A percentile compares a stretch with the other conserved stretches of the same genome.
Evolutionary conservation across 192 early-diverging fungal genomes (phyloP).

Genomic region (Mortierella antarctica): DNA sequence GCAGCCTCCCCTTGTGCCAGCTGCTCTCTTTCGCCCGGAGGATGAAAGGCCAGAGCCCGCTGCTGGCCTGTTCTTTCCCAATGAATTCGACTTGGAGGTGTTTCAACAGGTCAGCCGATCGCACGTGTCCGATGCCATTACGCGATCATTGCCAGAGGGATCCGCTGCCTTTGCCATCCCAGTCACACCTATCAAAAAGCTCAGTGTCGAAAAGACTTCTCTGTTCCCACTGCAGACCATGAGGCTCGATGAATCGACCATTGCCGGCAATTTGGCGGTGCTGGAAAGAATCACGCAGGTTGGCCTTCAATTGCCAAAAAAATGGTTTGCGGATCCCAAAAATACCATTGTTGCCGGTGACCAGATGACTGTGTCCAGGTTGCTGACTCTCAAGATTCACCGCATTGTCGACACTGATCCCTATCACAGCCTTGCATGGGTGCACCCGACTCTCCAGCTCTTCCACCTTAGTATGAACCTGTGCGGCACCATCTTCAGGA

Average conservation of each 20-base stretch:
- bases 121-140: constrained; percentile 10
- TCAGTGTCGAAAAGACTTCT: constrained; percentile 1
- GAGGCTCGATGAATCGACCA: constrained; percentile 23
- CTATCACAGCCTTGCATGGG: constrained; percentile 26
- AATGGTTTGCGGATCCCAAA: constrained; percentile 13
- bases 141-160: constrained; percentile 7
- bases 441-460: constrained; percentile 18
- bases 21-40: constrained; percentile 20
- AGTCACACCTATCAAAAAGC: constrained; percentile 12
- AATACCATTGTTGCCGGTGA: constrained; percentile 14
- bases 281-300: constrained; percentile 15
- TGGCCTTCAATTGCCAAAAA: constrained; percentile 11
- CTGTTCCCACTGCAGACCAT: constrained; percentile 30
- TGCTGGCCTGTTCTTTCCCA: constrained; percentile 19
- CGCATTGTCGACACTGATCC: constrained; percentile 2
- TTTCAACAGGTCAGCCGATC: constrained; percentile 3
- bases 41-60: background rate
- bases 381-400: constrained; percentile 24
- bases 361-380: constrained; percentile 21
- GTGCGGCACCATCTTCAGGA: constrained; percentile 15
- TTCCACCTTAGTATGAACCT: constrained; percentile 6
- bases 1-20: constrained; percentile 3
- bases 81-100: constrained; percentile 11
- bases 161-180: constrained; percentile 11
- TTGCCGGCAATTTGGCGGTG: constrained; percentile 27